Evolutionary conservation across 2,329 filamentous ascomycete species (phyloP), one percentile per base, ranked within the genome.

Genomic region (Trichophyton benhamiae): DNA sequence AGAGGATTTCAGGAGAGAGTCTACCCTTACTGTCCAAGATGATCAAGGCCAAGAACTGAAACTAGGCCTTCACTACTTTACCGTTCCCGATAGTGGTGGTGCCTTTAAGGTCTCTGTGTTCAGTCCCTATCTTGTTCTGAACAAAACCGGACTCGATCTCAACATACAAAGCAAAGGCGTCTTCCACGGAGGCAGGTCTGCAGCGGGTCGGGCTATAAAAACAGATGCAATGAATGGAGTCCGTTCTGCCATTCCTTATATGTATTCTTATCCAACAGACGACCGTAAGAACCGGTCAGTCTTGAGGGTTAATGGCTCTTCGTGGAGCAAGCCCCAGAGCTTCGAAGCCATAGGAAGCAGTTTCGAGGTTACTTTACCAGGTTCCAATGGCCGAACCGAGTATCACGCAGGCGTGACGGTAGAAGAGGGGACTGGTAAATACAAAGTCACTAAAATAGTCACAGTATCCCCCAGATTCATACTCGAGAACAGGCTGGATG

Each of bases 331-430:
- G 71, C 90, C 92, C 0, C 92, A 97, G 72, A 96, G 90, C 80
- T 96, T 99, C 68, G 95, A 99, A 70, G 94, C 94, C 20, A 94
- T 99, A 65, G 94, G 94, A 36, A 97, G 92, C 69, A 91, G 87
- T 0, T 87, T 90, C 15, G 91, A 96, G 67, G 88, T 96, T 41
- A 83, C 94, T 38, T 80, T 99, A 38, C 87, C 88, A 58, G 89
- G 91, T 0, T 76, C 82, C 1, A 82, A 81, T 48, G 86, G 83
- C 49, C 79, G 82, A 64, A 86, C 86, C 1, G 94, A 99, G 72
- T 91, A 97, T 69, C 91, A 97, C 68, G 82, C 95, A 5, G 94
- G 94, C 55, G 85, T 99, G 57, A 92, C 87, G 1, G 87, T 99
- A 33, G 85, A 89, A 62, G 87, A 95, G 62, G 94, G 94, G 9